These are phyloP conservation scores for Neckera pumila DNA, from an alignment of 225 moss, liverwort and hornwort species.

Conservation along the genomic window DNA sequence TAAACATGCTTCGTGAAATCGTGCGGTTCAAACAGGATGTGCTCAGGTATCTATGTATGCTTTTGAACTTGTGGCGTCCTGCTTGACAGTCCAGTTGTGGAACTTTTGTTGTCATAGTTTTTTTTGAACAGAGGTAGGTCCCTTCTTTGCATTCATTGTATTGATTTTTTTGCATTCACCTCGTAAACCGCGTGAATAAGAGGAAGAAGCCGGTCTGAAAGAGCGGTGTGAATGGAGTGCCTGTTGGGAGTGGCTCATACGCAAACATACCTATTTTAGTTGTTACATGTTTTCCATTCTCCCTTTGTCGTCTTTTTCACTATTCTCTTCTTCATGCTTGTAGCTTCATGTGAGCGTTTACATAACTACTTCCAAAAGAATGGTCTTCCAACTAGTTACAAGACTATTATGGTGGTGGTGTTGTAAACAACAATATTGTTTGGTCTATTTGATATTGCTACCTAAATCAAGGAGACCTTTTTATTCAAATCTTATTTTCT, in stretches of 20 bases:
- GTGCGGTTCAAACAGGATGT: conserved; percentile 67
- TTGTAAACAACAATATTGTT: background rate
- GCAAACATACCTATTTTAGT: background rate
- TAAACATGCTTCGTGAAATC: conserved; percentile 72
- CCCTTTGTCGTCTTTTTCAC: background rate
- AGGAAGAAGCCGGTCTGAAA: background rate
- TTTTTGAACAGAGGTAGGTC: background rate
- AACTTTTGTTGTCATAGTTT: too few species aligned
- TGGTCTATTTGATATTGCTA: background rate
- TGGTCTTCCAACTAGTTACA: background rate
- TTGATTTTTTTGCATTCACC: background rate
- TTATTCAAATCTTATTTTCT: background rate
- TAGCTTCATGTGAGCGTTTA: background rate
- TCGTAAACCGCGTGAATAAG: background rate
- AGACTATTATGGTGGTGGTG: background rate
- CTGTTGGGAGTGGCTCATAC: background rate
- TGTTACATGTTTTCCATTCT: background rate
- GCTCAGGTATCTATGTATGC: conserved; percentile 9
- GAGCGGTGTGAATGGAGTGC: background rate
- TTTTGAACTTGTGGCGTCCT: background rate
- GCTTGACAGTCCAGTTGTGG: background rate
- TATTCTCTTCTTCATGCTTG: background rate
- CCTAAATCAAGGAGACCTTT: too few species aligned
- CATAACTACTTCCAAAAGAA: background rate
- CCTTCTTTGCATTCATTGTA: background rate